Evolutionary conservation across 352 stramenopile genomes (phyloP), one percentile per base, ranked within the genome.

Genomic region (Globisporangium abappressorium): DNA sequence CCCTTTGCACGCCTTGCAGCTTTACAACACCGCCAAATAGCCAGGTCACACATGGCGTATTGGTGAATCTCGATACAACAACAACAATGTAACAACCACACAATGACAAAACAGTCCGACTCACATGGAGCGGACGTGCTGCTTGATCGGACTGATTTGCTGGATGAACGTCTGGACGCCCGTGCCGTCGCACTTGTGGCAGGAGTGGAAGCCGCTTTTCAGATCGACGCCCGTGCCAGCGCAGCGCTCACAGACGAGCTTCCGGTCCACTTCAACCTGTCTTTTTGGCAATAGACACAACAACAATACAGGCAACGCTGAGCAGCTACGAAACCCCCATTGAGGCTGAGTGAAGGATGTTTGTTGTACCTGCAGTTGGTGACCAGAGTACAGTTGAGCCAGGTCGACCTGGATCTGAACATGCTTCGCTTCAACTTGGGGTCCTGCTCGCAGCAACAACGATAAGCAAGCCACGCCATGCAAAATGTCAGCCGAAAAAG

Each of bases 221-320:
- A 71, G 47, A 38, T 85, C 75, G 30, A 79, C 56, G 28, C 78
- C 78, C 30, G 75, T 72, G 53, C 75, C 78, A 22, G 61, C 74
- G 49, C 78, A 85, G 26, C 80, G 71, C n/a, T 68, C 59, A n/a
- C 76, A 83, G n/a, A 81, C 69, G 30, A 80, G 49, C 59, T 68
- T 72, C 5, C 73, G 65, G 41, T 70, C 59, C n/a, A 81, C 61
- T 24, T 70, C 69, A 20, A 76, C 38, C 70, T 76, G 15, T 3
- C 41, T 56, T 14, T 55, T 49, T 4, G 43, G 15, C 9, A 49
- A n/a, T n/a, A 47, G 41, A 22, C 20, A 15, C 2, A 43, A 49
- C 15, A 49, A 5, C 15, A 26, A 55, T 0, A 41, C n/a, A 41
- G 5, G 30, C 51, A 41, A 14, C n/a, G 30, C 14, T 11, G 14